Evolutionary conservation across 1,284 basidiomycete genomes (phyloP).

Genomic region (Ustilago bromivora): DNA sequence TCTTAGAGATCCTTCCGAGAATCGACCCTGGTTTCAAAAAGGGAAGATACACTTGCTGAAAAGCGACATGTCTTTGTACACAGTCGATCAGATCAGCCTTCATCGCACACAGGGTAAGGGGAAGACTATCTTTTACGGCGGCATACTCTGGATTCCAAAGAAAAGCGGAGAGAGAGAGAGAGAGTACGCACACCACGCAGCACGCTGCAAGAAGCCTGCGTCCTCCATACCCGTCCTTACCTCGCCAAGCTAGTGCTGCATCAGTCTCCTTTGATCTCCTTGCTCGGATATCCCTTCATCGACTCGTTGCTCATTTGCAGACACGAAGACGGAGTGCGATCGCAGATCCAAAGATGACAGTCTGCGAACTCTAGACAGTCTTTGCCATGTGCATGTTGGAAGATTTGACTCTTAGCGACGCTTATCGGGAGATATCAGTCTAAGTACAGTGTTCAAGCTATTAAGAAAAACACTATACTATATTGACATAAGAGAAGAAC

Average conservation of each 20-base stretch:
- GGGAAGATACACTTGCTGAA: not conserved
- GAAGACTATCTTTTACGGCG: not conserved
- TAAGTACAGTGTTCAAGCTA: too few relatives aligned
- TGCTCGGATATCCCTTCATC: not conserved
- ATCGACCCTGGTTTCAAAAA: slow-evolving; percentile 1
- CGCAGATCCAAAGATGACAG: not conserved
- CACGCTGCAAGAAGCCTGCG: slow-evolving; percentile 20
- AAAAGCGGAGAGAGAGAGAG: not conserved
- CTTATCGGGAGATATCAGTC: too few relatives aligned
- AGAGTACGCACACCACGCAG: slow-evolving; percentile 7
- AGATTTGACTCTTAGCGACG: too few relatives aligned
- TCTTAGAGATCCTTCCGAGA: not conserved
- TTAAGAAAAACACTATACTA: too few relatives aligned
- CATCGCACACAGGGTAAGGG: not conserved
- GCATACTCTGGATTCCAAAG: not conserved
- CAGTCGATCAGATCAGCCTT: not conserved
- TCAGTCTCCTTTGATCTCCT: not conserved
- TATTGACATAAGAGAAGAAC: too few relatives aligned
- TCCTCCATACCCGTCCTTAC: slow-evolving; percentile 19
- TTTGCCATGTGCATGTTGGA: not conserved
- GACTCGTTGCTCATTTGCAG: not conserved
- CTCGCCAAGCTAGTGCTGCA: not conserved
- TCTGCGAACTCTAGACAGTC: not conserved
- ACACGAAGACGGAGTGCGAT: not conserved
- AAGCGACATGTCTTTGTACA: slow-evolving; percentile 18